A percentile compares a stretch with the other conserved stretches of the same genome.
Evolutionary conservation across 1,284 basidiomycete species (phyloP).

Genomic region (Pholiota adiposa): DNA sequence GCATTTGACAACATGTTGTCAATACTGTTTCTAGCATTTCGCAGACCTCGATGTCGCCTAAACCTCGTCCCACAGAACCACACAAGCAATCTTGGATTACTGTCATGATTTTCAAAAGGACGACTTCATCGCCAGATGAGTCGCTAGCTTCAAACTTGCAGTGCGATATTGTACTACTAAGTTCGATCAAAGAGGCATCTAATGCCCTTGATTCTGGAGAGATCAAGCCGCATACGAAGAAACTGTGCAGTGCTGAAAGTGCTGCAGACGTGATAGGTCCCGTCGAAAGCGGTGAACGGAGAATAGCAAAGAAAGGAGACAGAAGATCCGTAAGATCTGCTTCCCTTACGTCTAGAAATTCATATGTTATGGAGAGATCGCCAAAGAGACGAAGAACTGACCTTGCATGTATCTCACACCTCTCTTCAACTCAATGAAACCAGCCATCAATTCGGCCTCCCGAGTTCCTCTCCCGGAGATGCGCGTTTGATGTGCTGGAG

Average conservation of each 20-base stretch:
- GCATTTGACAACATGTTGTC: constrained; percentile 96
- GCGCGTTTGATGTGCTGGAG: constrained; percentile 42
- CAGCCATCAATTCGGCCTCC: constrained; percentile 86
- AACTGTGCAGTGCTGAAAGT: constrained; percentile 84
- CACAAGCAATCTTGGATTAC: constrained; percentile 89
- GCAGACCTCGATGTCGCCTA: constrained; percentile 95
- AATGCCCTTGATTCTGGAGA: constrained; percentile 53
- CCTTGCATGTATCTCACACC: constrained; percentile 75
- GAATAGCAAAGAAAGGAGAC: constrained; percentile 91
- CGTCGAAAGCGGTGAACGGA: constrained; percentile 91
- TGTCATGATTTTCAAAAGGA: constrained; percentile 89
- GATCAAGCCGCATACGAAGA: constrained; percentile 83
- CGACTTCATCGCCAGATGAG: constrained; percentile 94
- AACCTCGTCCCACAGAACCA: constrained; percentile 62
- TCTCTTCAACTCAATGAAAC: constrained; percentile 87
- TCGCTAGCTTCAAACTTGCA: constrained; percentile 99
- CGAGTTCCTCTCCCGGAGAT: constrained; percentile 51
- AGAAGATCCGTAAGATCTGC: constrained; percentile 67
- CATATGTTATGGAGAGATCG: constrained; percentile 13
- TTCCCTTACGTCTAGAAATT: constrained; percentile 57
- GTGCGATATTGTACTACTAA: constrained; percentile 90
- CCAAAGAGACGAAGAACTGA: constrained; percentile 40
- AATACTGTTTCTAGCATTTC: constrained; percentile 98
- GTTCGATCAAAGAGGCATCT: constrained; percentile 75
- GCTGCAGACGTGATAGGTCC: constrained; percentile 94